Evolutionary conservation across 768 basidiomycete genomes (phyloP), one percentile per base, ranked within the genome.

Genomic region (Phlebiopsis gigantea): DNA sequence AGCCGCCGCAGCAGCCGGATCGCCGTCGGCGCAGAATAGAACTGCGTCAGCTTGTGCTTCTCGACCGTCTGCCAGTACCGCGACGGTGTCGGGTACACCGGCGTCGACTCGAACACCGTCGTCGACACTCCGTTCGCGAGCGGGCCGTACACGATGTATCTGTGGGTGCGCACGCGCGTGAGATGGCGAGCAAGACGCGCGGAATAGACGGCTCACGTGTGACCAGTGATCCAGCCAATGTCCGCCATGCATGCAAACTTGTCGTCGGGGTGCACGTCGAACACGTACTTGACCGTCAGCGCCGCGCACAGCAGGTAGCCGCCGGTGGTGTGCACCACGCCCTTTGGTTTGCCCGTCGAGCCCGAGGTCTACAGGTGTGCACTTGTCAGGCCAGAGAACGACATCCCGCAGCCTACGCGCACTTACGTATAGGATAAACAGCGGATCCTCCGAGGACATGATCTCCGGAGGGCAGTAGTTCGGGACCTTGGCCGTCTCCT

Each of bases 241-340:
- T 99, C 96, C 56, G 96, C 96, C 95, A 98, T 94, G 77, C 96
- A 98, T 1, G 87, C 97, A 70, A 95, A 98, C 63, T 80, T 85
- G 75, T 98, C 96, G 58, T 90, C 93, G n/a, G 88, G 85, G 71
- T 99, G 96, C 21, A 98, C 83, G 69, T 99, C 96, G 68, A 98
- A 99, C 60, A 97, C 92, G 71, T 96, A 98, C 75, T 98, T 97
- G 71, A 97, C 84, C 24, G 96, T 95, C 57, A 98, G 68, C 0
- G 92, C 84, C 0, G 92, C 93, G 63, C 95, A 84, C 53, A 98
- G 89, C 57, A 96, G 84, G 75, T 98, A 99, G 26, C 90, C 90
- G 10, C 73, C 90, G 8, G 90, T 91, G 49, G 88, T 90, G 69
- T 93, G 90, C 19, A 98, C 93, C 56, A 97, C 92, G 67, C 96